Base-by-base conservation (phyloP, 805 yeast species). In the Cyberlindnera mycetangii region DNA sequence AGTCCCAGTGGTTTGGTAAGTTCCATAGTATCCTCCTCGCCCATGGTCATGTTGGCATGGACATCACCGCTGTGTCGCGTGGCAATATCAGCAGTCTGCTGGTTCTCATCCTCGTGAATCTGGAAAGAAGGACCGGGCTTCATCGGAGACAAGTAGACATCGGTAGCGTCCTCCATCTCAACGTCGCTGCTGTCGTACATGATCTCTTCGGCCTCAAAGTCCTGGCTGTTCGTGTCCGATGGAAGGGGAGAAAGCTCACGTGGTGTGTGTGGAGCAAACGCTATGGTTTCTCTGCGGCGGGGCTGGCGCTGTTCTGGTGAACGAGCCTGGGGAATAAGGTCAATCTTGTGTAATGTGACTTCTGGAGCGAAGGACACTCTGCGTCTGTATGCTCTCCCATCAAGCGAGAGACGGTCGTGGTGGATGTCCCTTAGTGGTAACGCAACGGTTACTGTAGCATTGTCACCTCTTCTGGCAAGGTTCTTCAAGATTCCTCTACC, bases 301-400 rank as follows among this genome's bases (percentile, higher is more conserved):
- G 58, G 59, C 32, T 53, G 52, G 14, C 35, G 49, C 8, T 28
- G 39, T 32, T 55, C 51, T 5, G 53, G 52, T 2, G 48, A 44
- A 3, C 20, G 36, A 9, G 39, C 22, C 24, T 41, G 49, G 3
- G 58, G 54, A 9, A 52, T 44, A 20, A 53, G 42, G 11, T 57
- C 60, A 25, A 58, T 51, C 34, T 57, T 60, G 48, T 58, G 64
- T n/a, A 60, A 37, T 2, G 64, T 58, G 3, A 57, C 64, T 19
- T 60, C 62, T 28, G 62, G 64, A 11, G 61, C 61, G 37, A 60
- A 60, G 1, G 64, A 60, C 2, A 60, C 64, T 17, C 64, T 50
- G 42, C 64, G 45, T 42, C 53, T 53, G 34, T 54, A 52, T 37
- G 53, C 51, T 2, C 45, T 49, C 5, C 36, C 42, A 9, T 34